These are phyloP conservation scores for Cytidiella melzeri DNA, from an alignment of 768 basidiomycete species.

Conservation along the genomic window DNA sequence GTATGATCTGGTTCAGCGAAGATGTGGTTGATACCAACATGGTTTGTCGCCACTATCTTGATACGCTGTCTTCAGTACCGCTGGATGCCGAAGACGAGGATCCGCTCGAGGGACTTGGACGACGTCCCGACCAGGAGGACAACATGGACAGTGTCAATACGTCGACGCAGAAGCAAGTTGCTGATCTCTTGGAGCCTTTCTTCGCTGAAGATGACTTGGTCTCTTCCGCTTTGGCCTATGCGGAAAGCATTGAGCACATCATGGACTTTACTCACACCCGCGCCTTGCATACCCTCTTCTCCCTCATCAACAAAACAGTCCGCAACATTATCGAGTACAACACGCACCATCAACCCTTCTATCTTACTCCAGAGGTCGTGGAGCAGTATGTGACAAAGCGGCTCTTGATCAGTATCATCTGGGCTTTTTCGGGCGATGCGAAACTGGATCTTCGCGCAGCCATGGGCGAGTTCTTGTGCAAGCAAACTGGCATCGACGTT, in stretches of 20 bases:
- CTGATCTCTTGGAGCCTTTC: conserved; percentile 70
- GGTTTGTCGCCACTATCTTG: conserved; percentile 88
- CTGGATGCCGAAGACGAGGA: conserved; percentile 92
- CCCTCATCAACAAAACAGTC: conserved; percentile 91
- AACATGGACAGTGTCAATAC: conserved; percentile 55
- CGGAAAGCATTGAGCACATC: conserved; percentile 88
- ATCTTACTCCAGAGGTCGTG: conserved; percentile 69
- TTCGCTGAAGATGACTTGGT: conserved; percentile 83
- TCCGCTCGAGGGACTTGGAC: conserved; percentile 49
- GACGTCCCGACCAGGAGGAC: conserved; percentile 51
- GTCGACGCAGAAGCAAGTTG: conserved; percentile 68
- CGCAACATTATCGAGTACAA: conserved; percentile 95
- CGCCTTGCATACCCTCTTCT: conserved; percentile 93
- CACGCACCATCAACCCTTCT: conserved; percentile 94
- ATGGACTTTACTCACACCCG: conserved; percentile 96
- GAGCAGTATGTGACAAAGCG: conserved; percentile 91
- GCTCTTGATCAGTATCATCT: conserved; percentile 86
- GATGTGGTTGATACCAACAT: conserved; percentile 88
- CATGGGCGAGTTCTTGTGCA: conserved; percentile 82
- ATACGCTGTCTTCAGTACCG: conserved; percentile 64
- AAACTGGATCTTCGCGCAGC: conserved; percentile 82
- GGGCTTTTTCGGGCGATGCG: conserved; percentile 98
- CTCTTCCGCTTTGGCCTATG: conserved; percentile 68
- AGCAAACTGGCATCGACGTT: conserved; percentile 84
- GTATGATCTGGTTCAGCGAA: conserved; percentile 99